phyloP scores from a whole-genome alignment of 2,329 filamentous ascomycete genomes.

The Exophiala phaeomuriformis region DNA sequence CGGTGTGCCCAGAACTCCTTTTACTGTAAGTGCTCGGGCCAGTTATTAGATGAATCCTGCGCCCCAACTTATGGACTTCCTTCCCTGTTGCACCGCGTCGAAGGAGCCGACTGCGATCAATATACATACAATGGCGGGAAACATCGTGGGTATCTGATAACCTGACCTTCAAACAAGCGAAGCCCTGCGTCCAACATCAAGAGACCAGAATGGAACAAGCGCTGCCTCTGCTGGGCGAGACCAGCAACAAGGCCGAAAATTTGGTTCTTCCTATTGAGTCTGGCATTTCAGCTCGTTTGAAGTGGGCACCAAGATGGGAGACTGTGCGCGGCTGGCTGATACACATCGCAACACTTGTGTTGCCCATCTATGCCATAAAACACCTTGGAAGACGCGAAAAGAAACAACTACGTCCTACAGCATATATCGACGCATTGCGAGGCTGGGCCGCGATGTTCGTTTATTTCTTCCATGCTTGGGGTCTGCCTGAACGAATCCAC shows the following conservation, averaged over 20 bases:
- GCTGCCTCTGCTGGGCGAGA: neutral
- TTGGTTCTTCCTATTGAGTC: neutral
- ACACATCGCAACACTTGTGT: neutral
- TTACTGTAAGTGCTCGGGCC: too few species aligned
- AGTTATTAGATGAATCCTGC: neutral
- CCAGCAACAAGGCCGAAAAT: neutral
- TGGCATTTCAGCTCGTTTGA: neutral
- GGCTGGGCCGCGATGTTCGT: conserved; percentile 24
- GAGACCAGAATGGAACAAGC: neutral
- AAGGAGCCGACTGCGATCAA: neutral
- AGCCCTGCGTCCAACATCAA: neutral
- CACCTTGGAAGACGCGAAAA: neutral
- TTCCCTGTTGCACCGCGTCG: neutral
- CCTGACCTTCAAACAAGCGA: neutral
- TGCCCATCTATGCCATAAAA: neutral
- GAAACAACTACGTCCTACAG: conserved; percentile 13
- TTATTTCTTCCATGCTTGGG: conserved; percentile 1
- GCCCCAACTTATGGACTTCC: neutral
- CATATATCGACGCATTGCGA: conserved; percentile 28
- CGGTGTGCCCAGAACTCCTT: too few species aligned
- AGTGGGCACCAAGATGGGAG: neutral
- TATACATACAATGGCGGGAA: neutral
- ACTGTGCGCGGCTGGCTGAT: neutral
- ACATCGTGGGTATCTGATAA: neutral
- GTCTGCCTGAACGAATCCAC: neutral